These are phyloP conservation scores for Polyplosphaeria fusca DNA, from an alignment of 495 filamentous ascomycete species.

Conservation along the genomic window DNA sequence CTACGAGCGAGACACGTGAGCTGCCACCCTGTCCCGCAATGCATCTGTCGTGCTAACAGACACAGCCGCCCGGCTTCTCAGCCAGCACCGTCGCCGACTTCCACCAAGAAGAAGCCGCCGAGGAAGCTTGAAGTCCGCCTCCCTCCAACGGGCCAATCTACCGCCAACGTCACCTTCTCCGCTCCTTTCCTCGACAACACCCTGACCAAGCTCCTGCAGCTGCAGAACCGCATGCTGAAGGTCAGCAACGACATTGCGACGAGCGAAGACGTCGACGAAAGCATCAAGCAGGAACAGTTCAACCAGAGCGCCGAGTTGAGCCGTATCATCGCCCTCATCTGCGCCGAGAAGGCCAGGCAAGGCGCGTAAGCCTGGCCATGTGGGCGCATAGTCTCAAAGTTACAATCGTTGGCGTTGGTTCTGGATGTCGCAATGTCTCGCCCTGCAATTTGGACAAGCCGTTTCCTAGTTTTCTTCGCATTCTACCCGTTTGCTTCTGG, in stretches of 20 bases:
- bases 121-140: slow-evolving; percentile 45
- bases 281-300: slow-evolving; percentile 43
- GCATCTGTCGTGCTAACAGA: slow-evolving; percentile 8
- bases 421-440: no score
- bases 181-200: slow-evolving; percentile 47
- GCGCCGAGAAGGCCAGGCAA: slow-evolving; percentile 46
- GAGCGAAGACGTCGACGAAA: slow-evolving; percentile 38
- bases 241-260: slow-evolving; percentile 38
- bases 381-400: no score
- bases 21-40: not conserved
- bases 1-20: slow-evolving; percentile 41
- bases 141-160: slow-evolving; percentile 12
- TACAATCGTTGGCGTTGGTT: no score
- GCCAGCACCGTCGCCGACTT: not conserved
- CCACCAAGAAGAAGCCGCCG: slow-evolving; percentile 31
- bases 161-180: slow-evolving; percentile 40
- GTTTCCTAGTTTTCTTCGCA: no score
- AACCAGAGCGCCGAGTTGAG: slow-evolving; percentile 41
- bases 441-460: no score
- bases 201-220: slow-evolving; percentile 41
- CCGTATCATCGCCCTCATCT: slow-evolving; percentile 45
- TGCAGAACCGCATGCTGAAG: slow-evolving; percentile 44
- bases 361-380: slow-evolving; percentile 26
- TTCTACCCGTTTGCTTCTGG: no score
- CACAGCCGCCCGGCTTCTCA: not conserved